Evolutionary conservation across 1,284 basidiomycete genomes (phyloP).

Genomic region (Fomitopsis palustris): DNA sequence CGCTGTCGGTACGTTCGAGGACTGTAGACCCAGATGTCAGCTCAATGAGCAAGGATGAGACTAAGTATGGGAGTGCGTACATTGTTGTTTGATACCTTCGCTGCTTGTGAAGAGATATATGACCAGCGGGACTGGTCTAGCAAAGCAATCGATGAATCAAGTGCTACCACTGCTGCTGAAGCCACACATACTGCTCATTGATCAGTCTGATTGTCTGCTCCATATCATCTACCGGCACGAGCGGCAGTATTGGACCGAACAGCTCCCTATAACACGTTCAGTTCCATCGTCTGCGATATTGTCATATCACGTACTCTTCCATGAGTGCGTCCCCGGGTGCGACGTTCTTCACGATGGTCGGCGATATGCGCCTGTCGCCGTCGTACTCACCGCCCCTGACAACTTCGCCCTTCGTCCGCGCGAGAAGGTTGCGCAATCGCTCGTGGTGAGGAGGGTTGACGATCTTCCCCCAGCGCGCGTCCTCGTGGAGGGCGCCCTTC

Average conservation of each 20-base stretch:
- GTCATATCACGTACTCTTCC: slow-evolving; percentile 38
- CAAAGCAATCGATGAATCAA: not conserved
- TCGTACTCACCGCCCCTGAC: slow-evolving; percentile 53
- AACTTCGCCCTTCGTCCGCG: slow-evolving; percentile 50
- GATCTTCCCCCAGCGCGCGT: slow-evolving; percentile 39
- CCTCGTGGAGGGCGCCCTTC: slow-evolving; percentile 36
- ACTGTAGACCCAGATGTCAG: slow-evolving; percentile 33
- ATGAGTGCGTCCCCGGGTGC: slow-evolving; percentile 49
- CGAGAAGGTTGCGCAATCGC: slow-evolving; percentile 47
- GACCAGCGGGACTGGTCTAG: slow-evolving; percentile 46
- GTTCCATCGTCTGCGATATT: not conserved
- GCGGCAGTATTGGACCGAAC: slow-evolving; percentile 67
- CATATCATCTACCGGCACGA: slow-evolving; percentile 54
- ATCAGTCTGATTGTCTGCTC: slow-evolving; percentile 53
- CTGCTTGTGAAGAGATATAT: slow-evolving; percentile 48
- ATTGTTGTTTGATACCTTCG: slow-evolving; percentile 34
- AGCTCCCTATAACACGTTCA: slow-evolving; percentile 43
- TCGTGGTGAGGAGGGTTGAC: slow-evolving; percentile 47
- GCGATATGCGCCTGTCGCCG: slow-evolving; percentile 36
- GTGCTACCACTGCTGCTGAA: not conserved
- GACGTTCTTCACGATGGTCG: slow-evolving; percentile 47
- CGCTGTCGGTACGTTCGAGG: slow-evolving; percentile 44
- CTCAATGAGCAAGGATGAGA: slow-evolving; percentile 1
- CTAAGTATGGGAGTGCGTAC: slow-evolving; percentile 32
- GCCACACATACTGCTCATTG: slow-evolving; percentile 34